These are phyloP conservation scores for Leishmania major DNA, from an alignment of 208 protist genomes.

Conservation along the genomic window DNA sequence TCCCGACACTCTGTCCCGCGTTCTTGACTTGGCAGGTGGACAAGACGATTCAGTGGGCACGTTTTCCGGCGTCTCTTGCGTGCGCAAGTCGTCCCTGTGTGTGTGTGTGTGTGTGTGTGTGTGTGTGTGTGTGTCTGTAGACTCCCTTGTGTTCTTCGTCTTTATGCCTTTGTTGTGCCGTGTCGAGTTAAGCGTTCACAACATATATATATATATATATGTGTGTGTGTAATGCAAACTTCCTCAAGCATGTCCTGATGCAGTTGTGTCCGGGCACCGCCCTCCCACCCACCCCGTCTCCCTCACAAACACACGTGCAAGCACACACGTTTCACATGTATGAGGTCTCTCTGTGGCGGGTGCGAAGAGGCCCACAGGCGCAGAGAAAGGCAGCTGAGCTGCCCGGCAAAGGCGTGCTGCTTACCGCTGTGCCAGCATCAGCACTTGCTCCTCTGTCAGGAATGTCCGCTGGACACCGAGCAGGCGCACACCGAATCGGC, in stretches of 20 bases:
- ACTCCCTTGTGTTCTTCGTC: neutral
- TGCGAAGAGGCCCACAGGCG: neutral
- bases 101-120: too few species aligned
- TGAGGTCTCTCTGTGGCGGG: neutral
- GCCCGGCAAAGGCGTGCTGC: neutral
- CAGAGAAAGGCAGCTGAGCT: neutral
- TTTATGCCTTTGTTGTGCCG: neutral
- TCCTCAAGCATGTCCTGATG: neutral
- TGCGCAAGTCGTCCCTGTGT: neutral
- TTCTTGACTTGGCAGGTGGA: neutral
- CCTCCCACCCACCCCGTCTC: neutral
- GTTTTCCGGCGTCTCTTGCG: neutral
- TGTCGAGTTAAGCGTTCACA: slow-evolving; percentile 1
- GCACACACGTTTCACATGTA: neutral
- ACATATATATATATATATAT: too few species aligned
- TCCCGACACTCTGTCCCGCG: neutral
- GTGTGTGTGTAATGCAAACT: too few species aligned
- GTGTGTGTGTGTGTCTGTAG: neutral
- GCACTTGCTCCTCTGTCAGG: slow-evolving; percentile 56
- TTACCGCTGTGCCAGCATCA: slow-evolving; percentile 33
- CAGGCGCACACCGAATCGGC: slow-evolving; percentile 48
- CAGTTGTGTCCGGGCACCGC: neutral
- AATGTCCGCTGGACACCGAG: slow-evolving; percentile 56
- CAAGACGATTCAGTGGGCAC: neutral
- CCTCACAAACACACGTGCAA: neutral